Percentiles rank a stretch among this genome's conserved stretches.
Conservation (phyloP, 2,329 filamentous ascomycete genomes). For the Cyphellophora europaea region DNA sequence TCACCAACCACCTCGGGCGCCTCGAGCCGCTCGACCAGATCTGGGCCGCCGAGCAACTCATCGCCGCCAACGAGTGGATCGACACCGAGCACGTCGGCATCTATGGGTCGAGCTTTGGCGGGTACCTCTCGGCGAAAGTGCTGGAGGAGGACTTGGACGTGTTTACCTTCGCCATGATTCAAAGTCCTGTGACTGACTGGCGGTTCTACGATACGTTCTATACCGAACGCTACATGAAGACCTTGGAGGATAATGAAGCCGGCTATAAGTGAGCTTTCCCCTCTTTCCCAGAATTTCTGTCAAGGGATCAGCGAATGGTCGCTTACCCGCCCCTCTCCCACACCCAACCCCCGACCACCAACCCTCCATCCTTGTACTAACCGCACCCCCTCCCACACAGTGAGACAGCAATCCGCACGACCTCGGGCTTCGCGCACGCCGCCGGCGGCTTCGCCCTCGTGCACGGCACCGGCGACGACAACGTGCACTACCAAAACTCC, state of each 20-base stretch:
- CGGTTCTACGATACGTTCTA: conserved; percentile 64
- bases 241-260: conserved; percentile 42
- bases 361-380: too few relatives aligned
- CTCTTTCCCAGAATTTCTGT: too few relatives aligned
- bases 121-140: conserved; percentile 58
- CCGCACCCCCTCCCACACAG: too few relatives aligned
- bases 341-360: too few relatives aligned
- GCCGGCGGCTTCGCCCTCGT: conserved; percentile 52
- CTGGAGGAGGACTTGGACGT: conserved; percentile 47
- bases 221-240: conserved; percentile 66
- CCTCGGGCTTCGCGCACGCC: conserved; percentile 53
- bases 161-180: conserved; percentile 55
- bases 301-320: too few relatives aligned
- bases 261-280: too few relatives aligned
- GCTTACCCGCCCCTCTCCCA: too few relatives aligned
- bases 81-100: conserved; percentile 54
- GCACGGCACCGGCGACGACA: conserved; percentile 61
- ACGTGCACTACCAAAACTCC: conserved; percentile 61
- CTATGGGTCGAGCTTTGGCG: conserved; percentile 62
- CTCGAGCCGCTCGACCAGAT: conserved; percentile 59
- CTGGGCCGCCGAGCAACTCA: conserved; percentile 52
- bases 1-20: conserved; percentile 51
- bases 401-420: conserved; percentile 48
- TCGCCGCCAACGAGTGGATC: conserved; percentile 38
- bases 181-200: conserved; percentile 60